These are phyloP conservation scores for Aspergillus terreus DNA, from an alignment of 2,329 filamentous ascomycete genomes.

Conservation along the genomic window DNA sequence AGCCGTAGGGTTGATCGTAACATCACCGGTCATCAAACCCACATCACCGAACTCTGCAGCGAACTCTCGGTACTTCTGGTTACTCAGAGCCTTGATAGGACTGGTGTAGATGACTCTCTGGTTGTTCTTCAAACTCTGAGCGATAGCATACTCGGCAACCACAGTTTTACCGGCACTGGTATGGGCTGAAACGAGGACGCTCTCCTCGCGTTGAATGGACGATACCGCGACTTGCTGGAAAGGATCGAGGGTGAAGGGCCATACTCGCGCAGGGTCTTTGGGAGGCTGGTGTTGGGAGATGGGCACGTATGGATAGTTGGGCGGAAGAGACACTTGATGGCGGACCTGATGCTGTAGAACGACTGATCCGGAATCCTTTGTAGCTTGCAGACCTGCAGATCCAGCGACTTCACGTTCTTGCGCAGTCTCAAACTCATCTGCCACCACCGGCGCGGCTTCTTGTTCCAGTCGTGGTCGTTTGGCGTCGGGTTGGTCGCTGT, in stretches of 20 bases:
- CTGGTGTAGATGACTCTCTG: slow-evolving; percentile 99
- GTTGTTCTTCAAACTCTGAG: slow-evolving; percentile 94
- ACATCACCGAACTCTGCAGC: slow-evolving; percentile 93
- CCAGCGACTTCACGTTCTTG: slow-evolving; percentile 86
- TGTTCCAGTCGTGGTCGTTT: slow-evolving; percentile 51
- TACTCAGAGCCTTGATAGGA: slow-evolving; percentile 97
- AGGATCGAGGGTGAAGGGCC: slow-evolving; percentile 88
- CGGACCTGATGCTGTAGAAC: slow-evolving; percentile 95
- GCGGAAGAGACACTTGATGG: slow-evolving; percentile 92
- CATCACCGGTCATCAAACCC: slow-evolving; percentile 97
- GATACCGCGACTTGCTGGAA: slow-evolving; percentile 94
- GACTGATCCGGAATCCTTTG: slow-evolving; percentile 62
- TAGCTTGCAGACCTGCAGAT: slow-evolving; percentile 63
- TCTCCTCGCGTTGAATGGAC: slow-evolving; percentile 94
- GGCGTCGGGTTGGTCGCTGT: slow-evolving; percentile 39
- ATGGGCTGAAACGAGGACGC: slow-evolving; percentile 92
- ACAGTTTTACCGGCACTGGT: slow-evolving; percentile 98
- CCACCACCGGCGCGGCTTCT: slow-evolving; percentile 75
- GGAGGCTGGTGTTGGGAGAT: slow-evolving; percentile 92
- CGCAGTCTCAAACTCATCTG: slow-evolving; percentile 92
- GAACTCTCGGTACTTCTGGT: slow-evolving; percentile 98
- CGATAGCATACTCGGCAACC: slow-evolving; percentile 96
- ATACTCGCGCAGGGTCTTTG: slow-evolving; percentile 76
- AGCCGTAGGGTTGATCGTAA: slow-evolving; percentile 97
- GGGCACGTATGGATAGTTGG: slow-evolving; percentile 91